Conservation (phyloP, 805 yeast genomes). For the Candida incommunis region DNA sequence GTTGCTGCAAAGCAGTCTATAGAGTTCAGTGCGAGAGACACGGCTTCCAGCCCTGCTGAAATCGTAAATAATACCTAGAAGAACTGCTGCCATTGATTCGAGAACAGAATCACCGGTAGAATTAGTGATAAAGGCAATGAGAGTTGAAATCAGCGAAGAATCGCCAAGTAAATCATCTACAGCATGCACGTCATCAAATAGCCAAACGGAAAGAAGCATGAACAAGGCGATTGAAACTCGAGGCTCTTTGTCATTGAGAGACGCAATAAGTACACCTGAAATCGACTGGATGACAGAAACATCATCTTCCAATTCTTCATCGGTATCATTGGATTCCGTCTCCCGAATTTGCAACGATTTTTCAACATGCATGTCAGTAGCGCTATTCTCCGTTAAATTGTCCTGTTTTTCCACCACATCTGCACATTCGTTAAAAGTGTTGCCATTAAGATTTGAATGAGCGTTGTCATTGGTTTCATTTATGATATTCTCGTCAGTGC, state of each 20-base stretch:
- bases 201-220: conserved; percentile 60
- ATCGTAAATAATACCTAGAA: conserved; percentile 71
- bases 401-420: neutral
- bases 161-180: conserved; percentile 65
- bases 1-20: conserved; percentile 48
- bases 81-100: conserved; percentile 57
- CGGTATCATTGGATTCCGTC: neutral
- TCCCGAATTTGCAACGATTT: neutral
- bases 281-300: conserved; percentile 60
- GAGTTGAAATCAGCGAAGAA: conserved; percentile 46
- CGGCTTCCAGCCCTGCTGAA: conserved; percentile 50
- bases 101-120: conserved; percentile 34
- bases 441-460: conserved; percentile 21
- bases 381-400: neutral
- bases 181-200: conserved; percentile 63
- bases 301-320: conserved; percentile 38
- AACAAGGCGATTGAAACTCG: conserved; percentile 67
- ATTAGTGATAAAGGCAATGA: conserved; percentile 50
- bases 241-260: conserved; percentile 47
- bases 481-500: conserved; percentile 8
- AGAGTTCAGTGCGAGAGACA: conserved; percentile 39
- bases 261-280: conserved; percentile 55
- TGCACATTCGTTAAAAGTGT: neutral
- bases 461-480: conserved; percentile 20
- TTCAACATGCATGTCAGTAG: neutral